Percentiles rank a stretch among this genome's conserved stretches.
These are phyloP conservation scores for Schizopora paradoxa DNA, from an alignment of 1,284 basidiomycete genomes.

Conservation along the genomic window DNA sequence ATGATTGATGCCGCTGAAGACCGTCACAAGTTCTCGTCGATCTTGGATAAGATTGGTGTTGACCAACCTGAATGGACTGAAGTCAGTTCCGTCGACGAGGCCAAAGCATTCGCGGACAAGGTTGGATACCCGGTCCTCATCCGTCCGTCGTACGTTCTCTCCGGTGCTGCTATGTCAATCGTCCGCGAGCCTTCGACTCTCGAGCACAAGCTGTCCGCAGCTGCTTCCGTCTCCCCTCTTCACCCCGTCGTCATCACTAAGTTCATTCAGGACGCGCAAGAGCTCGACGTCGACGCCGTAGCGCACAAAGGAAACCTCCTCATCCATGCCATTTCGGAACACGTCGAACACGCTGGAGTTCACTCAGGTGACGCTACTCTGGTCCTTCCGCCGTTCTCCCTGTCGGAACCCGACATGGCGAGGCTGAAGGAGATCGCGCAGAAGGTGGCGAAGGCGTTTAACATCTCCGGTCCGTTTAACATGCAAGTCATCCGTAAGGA, in stretches of 20 bases:
- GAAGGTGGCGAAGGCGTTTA: conserved; percentile 92
- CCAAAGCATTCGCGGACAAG: conserved; percentile 85
- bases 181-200: conserved; percentile 89
- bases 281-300: conserved; percentile 98
- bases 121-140: conserved; percentile 96
- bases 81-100: conserved; percentile 82
- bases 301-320: conserved; percentile 93
- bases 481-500: conserved; percentile 98
- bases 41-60: conserved; percentile 91
- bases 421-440: conserved; percentile 91
- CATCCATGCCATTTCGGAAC: conserved; percentile 95
- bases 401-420: conserved; percentile 71
- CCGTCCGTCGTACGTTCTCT: conserved; percentile 95
- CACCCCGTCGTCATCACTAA: conserved; percentile 98
- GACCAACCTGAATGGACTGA: conserved; percentile 98
- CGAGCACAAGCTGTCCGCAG: conserved; percentile 90
- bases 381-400: conserved; percentile 93
- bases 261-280: conserved; percentile 97
- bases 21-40: conserved; percentile 97
- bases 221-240: conserved; percentile 91
- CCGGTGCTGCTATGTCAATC: conserved; percentile 99
- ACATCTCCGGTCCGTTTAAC: conserved; percentile 98
- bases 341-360: conserved; percentile 98
- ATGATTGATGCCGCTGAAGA: conserved; percentile 98
- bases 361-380: conserved; percentile 99